phyloP scores from a whole-genome alignment of 192 early-diverging fungal species.

The Entomortierella chlamydospora region DNA sequence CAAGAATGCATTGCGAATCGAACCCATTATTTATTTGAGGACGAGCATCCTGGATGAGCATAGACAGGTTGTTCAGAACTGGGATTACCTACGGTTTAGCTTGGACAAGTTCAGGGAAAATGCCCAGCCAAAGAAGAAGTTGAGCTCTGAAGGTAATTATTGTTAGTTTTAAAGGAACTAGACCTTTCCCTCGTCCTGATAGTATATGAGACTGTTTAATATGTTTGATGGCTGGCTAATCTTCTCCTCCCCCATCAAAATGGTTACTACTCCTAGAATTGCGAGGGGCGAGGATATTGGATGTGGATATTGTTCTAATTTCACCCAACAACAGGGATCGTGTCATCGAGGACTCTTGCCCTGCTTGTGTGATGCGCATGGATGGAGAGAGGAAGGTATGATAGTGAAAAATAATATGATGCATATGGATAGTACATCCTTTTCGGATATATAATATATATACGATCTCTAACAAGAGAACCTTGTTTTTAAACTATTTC shows the following conservation, averaged over 20 bases:
- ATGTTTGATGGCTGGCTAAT: too few species aligned
- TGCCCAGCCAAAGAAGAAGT: slow-evolving; percentile 51
- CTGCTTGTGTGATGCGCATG: slow-evolving; percentile 53
- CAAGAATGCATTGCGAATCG: slow-evolving; percentile 49
- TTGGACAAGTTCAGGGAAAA: slow-evolving; percentile 44
- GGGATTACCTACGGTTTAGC: slow-evolving; percentile 44
- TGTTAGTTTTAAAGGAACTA: too few species aligned
- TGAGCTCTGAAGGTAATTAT: slow-evolving; percentile 50
- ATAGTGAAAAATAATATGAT: too few species aligned
- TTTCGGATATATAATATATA: too few species aligned
- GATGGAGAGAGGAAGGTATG: slow-evolving; percentile 49
- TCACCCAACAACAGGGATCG: slow-evolving; percentile 47
- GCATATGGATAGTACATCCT: too few species aligned
- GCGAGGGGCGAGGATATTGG: slow-evolving; percentile 44
- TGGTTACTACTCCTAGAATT: slow-evolving; percentile 19
- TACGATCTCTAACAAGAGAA: background rate
- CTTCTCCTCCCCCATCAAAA: too few species aligned
- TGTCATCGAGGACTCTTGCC: slow-evolving; percentile 52
- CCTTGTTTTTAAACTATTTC: background rate
- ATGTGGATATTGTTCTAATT: slow-evolving; percentile 48
- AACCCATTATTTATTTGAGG: slow-evolving; percentile 51
- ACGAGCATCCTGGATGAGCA: slow-evolving; percentile 44
- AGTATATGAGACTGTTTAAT: too few species aligned
- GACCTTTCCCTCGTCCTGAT: too few species aligned
- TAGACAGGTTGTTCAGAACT: slow-evolving; percentile 42